Evolutionary conservation across 768 basidiomycete genomes (phyloP).

Genomic region (Pleurotus citrinopileatus): DNA sequence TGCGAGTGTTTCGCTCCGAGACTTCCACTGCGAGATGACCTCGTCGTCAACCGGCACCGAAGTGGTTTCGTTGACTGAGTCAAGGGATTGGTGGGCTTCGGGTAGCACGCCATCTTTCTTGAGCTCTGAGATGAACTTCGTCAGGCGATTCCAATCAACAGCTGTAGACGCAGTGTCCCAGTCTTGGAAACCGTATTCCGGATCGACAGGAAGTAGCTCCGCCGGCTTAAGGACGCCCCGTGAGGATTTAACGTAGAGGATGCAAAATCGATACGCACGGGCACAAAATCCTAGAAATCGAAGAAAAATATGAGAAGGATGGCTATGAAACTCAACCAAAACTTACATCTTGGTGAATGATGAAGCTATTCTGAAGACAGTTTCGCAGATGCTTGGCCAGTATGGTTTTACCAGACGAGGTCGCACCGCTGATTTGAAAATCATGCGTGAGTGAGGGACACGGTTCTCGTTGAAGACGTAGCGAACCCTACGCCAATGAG

Average conservation of each 20-base stretch:
- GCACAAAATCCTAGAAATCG: slow-evolving; percentile 1
- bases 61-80: background rate
- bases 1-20: background rate
- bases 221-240: background rate
- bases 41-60: background rate
- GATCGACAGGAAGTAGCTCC: background rate
- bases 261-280: background rate
- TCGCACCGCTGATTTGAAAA: background rate
- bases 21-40: background rate
- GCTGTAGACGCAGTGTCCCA: background rate
- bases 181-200: slow-evolving; percentile 1
- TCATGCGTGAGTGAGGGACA: no score
- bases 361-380: background rate
- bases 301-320: background rate
- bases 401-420: slow-evolving; percentile 2
- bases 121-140: slow-evolving; percentile 1
- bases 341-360: slow-evolving; percentile 7
- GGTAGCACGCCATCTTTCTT: background rate
- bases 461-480: background rate
- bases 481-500: slow-evolving; percentile 3
- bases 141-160: slow-evolving; percentile 1
- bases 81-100: background rate
- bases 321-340: background rate
- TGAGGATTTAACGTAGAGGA: background rate
- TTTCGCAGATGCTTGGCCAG: slow-evolving; percentile 4